phyloP scores from a whole-genome alignment of 805 yeast species.

The Candida nemodendra region DNA sequence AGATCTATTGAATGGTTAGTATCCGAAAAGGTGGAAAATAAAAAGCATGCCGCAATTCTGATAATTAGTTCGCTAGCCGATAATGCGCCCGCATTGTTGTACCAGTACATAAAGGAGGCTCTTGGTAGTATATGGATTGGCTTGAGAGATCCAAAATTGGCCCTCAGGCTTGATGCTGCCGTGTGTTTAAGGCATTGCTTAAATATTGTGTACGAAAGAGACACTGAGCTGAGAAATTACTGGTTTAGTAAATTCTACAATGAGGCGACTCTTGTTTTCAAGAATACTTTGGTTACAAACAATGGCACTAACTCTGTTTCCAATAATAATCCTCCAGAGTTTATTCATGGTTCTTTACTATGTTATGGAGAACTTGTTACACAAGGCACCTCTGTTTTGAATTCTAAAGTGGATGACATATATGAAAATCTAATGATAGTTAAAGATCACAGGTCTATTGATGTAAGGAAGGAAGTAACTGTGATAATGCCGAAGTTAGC shows the following conservation, averaged over 20 bases:
- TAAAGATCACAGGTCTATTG: conserved; percentile 72
- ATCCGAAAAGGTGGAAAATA: conserved; percentile 78
- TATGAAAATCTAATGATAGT: conserved; percentile 71
- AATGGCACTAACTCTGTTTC: conserved; percentile 6
- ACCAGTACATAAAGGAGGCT: conserved; percentile 73
- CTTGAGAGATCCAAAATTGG: conserved; percentile 70
- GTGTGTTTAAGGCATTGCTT: conserved; percentile 74
- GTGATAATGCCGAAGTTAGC: conserved; percentile 82
- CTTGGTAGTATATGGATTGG: conserved; percentile 87
- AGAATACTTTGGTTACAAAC: conserved; percentile 13
- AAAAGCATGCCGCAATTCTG: conserved; percentile 88
- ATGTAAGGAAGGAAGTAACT: conserved; percentile 82
- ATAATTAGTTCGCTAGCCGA: conserved; percentile 80
- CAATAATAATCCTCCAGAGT: conserved; percentile 46
- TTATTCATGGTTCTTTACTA: conserved; percentile 82
- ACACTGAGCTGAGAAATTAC: conserved; percentile 60
- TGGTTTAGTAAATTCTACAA: conserved; percentile 66
- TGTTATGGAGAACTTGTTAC: conserved; percentile 77
- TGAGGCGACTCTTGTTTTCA: conserved; percentile 33
- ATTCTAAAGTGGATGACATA: conserved; percentile 69
- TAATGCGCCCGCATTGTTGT: conserved; percentile 81
- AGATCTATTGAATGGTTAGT: conserved; percentile 89
- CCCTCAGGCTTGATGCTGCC: conserved; percentile 82
- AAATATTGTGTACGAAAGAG: conserved; percentile 76
- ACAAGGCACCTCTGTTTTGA: conserved; percentile 70